Conservation (phyloP, 345 rosid genomes). For the Gossypium stocksii region DNA sequence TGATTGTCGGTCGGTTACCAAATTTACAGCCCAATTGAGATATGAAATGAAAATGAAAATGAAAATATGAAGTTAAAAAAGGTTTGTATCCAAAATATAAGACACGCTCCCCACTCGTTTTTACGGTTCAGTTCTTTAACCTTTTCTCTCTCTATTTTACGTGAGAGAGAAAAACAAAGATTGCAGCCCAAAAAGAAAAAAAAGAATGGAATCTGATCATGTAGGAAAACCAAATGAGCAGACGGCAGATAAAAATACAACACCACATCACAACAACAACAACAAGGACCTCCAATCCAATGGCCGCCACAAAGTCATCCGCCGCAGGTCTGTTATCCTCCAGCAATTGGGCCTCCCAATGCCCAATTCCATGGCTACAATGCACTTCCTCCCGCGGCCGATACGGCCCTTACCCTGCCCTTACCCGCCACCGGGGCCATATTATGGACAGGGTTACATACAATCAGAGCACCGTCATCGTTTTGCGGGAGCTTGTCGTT, state of each 20-base stretch:
- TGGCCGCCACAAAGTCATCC: neutral
- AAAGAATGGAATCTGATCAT: slow-evolving; percentile 23
- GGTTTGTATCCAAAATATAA: no score
- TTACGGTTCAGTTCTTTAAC: no score
- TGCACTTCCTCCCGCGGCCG: neutral
- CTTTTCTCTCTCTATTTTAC: neutral
- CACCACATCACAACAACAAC: neutral
- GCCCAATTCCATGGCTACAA: neutral
- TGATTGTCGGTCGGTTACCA: no score
- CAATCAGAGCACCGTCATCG: neutral
- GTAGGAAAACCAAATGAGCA: neutral
- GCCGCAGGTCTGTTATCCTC: slow-evolving; percentile 29
- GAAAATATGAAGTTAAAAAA: no score
- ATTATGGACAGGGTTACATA: slow-evolving; percentile 17
- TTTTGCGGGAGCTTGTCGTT: slow-evolving; percentile 30
- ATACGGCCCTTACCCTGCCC: neutral
- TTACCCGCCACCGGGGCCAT: slow-evolving; percentile 9
- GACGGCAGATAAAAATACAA: neutral
- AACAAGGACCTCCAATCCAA: neutral
- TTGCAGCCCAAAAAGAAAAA: neutral
- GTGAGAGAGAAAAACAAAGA: no score
- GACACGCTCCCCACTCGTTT: no score
- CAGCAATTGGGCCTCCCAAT: slow-evolving; percentile 32
- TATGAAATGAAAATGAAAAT: no score
- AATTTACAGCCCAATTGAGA: no score